Conservation (phyloP, 352 stramenopile species). For the Phytophthora sojae region DNA sequence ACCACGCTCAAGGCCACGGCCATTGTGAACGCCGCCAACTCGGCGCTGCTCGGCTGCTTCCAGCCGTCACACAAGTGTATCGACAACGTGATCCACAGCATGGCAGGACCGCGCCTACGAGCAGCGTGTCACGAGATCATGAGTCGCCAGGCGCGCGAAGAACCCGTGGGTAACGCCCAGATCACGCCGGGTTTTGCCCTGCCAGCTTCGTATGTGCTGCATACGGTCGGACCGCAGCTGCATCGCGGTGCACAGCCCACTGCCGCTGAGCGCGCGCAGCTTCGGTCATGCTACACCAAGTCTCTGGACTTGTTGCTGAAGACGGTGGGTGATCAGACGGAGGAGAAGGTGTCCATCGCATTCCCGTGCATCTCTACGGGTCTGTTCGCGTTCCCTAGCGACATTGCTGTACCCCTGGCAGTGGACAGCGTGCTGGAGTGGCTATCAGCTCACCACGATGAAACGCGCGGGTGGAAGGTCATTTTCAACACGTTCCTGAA, state of each 20-base stretch:
- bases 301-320: constrained; percentile 59
- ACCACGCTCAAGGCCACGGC: constrained; percentile 62
- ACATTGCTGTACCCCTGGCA: constrained; percentile 55
- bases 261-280: constrained; percentile 33
- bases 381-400: constrained; percentile 71
- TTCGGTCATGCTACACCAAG: constrained; percentile 59
- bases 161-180: constrained; percentile 56
- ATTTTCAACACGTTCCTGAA: constrained; percentile 81
- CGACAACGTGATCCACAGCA: constrained; percentile 80
- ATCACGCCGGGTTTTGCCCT: constrained; percentile 66
- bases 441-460: constrained; percentile 46
- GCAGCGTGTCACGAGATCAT: constrained; percentile 63
- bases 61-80: constrained; percentile 75
- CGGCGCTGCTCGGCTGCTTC: constrained; percentile 72
- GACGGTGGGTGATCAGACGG: constrained; percentile 20
- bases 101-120: constrained; percentile 62
- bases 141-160: constrained; percentile 41
- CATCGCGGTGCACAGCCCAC: constrained; percentile 35
- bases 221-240: constrained; percentile 71
- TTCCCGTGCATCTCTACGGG: constrained; percentile 79
- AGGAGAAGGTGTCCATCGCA: constrained; percentile 42
- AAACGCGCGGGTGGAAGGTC: constrained; percentile 51
- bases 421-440: constrained; percentile 59
- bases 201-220: constrained; percentile 59
- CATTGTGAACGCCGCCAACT: constrained; percentile 79